phyloP scores from a whole-genome alignment of 768 basidiomycete genomes.

The Tricholoma matsutake region DNA sequence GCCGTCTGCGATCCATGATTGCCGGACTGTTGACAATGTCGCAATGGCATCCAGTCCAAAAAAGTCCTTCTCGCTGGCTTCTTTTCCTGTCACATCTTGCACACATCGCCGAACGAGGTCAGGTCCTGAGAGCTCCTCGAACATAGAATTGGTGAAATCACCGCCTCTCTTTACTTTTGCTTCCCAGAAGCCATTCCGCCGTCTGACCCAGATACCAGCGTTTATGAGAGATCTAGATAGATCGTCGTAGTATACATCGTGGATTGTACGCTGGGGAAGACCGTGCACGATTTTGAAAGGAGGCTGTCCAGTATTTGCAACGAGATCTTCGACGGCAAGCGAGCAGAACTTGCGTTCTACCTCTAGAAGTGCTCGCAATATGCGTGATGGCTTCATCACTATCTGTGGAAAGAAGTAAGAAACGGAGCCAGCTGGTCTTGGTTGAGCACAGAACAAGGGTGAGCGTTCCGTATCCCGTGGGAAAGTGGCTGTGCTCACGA shows the following conservation, averaged over 20 bases:
- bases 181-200: neutral
- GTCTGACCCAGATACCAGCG: neutral
- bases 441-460: neutral
- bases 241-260: neutral
- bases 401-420: neutral
- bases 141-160: slow-evolving; percentile 1
- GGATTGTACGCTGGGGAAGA: neutral
- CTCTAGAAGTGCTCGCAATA: neutral
- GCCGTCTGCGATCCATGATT: neutral
- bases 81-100: neutral
- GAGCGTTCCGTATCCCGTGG: too few species aligned
- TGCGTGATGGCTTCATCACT: neutral
- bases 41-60: neutral
- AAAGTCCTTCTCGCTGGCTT: neutral
- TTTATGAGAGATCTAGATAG: slow-evolving; percentile 1
- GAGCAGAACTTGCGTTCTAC: slow-evolving; percentile 1
- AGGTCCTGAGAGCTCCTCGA: neutral
- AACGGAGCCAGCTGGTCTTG: neutral
- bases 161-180: neutral
- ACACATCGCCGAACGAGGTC: slow-evolving; percentile 1
- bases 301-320: neutral
- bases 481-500: neutral
- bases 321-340: neutral
- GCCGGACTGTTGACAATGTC: neutral
- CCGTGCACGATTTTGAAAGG: neutral